A percentile compares a stretch with the other conserved stretches of the same genome.
These are phyloP conservation scores for Colletotrichum sp. DNA, from an alignment of 2,329 filamentous ascomycete species.

Conservation along the genomic window DNA sequence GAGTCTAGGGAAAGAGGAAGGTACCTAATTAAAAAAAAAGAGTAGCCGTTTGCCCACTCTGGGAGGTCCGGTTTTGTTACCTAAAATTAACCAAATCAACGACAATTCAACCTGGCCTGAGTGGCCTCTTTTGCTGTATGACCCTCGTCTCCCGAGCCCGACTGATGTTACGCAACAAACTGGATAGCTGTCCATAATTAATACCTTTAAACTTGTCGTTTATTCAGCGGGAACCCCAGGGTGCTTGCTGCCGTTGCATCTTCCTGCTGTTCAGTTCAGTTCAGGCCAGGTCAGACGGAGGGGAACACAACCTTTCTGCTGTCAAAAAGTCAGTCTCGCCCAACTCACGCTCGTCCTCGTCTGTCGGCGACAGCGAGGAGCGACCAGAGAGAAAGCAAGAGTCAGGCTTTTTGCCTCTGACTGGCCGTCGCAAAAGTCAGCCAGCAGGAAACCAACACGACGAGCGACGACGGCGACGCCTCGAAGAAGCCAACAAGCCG, in stretches of 20 bases:
- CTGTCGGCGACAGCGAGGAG: background rate
- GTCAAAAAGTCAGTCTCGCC: background rate
- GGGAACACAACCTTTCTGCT: background rate
- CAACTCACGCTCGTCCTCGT: background rate
- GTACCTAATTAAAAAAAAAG: background rate
- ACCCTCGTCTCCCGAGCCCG: background rate
- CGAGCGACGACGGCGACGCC: background rate
- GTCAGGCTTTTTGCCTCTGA: background rate
- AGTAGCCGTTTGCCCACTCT: background rate
- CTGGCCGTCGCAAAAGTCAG: background rate
- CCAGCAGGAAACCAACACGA: background rate
- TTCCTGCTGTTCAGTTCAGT: background rate
- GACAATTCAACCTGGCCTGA: background rate
- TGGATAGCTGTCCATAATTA: background rate
- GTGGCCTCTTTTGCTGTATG: background rate
- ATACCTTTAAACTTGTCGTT: constrained; percentile 2
- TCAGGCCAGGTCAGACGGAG: background rate
- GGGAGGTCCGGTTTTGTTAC: background rate
- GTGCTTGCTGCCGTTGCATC: background rate
- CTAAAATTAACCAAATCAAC: background rate
- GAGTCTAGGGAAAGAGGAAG: background rate
- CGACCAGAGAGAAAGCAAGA: background rate
- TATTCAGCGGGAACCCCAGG: constrained; percentile 4
- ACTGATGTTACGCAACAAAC: background rate
- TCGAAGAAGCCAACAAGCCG: background rate